phyloP scores from a whole-genome alignment of 2,329 filamentous ascomycete species.

The Ophiostoma pallidulum region DNA sequence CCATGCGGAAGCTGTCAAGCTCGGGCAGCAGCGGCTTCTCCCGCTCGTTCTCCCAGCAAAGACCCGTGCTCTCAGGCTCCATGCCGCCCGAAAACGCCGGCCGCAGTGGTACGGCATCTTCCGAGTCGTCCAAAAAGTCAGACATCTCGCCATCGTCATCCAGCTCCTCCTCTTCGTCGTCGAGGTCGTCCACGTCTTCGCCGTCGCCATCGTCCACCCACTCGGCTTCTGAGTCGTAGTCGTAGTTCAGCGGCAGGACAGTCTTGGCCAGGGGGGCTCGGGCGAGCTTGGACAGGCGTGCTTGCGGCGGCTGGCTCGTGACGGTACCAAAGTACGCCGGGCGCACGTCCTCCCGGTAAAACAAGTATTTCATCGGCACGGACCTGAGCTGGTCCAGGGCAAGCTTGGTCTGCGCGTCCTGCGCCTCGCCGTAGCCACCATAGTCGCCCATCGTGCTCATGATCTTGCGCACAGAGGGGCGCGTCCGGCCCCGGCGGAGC shows the following conservation, averaged over 20 bases:
- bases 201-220: constrained; percentile 70
- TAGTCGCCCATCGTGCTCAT: constrained; percentile 33
- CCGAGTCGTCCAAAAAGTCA: constrained; percentile 80
- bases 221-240: constrained; percentile 78
- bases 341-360: constrained; percentile 55
- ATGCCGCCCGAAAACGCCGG: constrained; percentile 58
- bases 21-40: constrained; percentile 39
- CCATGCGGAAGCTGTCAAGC: constrained; percentile 57
- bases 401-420: constrained; percentile 29
- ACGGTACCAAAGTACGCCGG: constrained; percentile 65
- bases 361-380: constrained; percentile 54
- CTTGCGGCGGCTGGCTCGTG: constrained; percentile 47
- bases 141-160: constrained; percentile 82
- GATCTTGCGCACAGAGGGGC: constrained; percentile 49
- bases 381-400: constrained; percentile 34
- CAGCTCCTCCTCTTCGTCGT: constrained; percentile 57
- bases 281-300: constrained; percentile 42
- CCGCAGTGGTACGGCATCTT: constrained; percentile 50
- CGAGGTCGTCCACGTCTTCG: constrained; percentile 58
- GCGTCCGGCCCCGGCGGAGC: constrained; percentile 19
- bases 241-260: constrained; percentile 62
- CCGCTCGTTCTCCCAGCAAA: constrained; percentile 67
- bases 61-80: constrained; percentile 66
- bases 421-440: constrained; percentile 31
- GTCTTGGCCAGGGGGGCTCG: constrained; percentile 42